These are phyloP conservation scores for Serpula lacrymans DNA, from an alignment of 768 basidiomycete genomes.

Conservation along the genomic window DNA sequence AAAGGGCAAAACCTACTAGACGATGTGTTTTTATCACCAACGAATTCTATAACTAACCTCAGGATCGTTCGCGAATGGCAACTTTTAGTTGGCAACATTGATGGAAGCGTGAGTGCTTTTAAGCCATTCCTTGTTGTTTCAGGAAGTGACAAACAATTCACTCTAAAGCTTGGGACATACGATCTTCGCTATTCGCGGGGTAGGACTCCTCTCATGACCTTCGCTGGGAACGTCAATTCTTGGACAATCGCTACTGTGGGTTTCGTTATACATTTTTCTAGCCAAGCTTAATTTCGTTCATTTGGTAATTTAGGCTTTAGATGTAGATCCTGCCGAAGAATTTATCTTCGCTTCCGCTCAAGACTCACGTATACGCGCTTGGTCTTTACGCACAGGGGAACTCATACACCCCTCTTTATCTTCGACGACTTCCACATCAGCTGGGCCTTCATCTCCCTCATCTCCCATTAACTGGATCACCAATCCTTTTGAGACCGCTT, in stretches of 20 bases:
- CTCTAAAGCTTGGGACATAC: constrained; percentile 33
- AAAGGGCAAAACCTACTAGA: constrained; percentile 39
- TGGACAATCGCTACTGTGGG: constrained; percentile 51
- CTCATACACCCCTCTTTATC: constrained; percentile 27
- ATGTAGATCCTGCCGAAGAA: constrained; percentile 51
- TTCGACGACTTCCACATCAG: constrained; percentile 3
- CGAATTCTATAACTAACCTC: constrained; percentile 54
- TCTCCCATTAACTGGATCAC: not conserved
- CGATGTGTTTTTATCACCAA: constrained; percentile 27
- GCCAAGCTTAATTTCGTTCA: constrained; percentile 5
- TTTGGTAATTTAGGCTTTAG: constrained; percentile 47
- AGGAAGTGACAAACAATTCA: constrained; percentile 1
- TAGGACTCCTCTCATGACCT: constrained; percentile 41
- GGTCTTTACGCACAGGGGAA: constrained; percentile 61
- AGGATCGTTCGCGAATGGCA: constrained; percentile 46
- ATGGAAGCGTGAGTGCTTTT: constrained; percentile 49
- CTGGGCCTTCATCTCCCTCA: not conserved
- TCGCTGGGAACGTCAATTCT: constrained; percentile 57
- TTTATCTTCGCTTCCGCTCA: constrained; percentile 69
- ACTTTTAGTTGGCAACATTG: constrained; percentile 54
- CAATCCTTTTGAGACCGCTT: constrained; percentile 33
- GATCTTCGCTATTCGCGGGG: constrained; percentile 57
- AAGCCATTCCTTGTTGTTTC: not conserved
- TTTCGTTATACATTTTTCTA: constrained; percentile 3
- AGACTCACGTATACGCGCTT: constrained; percentile 60